Percentiles rank a stretch among this genome's conserved stretches.
phyloP scores from a whole-genome alignment of 345 rosid species.

The Gossypium rotundifolium region DNA sequence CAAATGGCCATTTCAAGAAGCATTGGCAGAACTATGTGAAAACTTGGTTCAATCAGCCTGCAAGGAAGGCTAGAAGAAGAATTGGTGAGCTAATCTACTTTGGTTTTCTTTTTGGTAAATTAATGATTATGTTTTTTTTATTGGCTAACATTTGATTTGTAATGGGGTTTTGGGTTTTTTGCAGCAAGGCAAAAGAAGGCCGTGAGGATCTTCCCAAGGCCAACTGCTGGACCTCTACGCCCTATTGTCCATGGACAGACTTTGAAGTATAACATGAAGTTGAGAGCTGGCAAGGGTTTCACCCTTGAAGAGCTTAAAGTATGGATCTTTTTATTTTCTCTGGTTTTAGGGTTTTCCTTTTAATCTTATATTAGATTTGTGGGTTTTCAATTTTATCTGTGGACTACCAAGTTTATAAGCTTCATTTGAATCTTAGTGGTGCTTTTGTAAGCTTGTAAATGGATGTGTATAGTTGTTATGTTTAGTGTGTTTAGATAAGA shows the following conservation, averaged over 20 bases:
- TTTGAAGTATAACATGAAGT: background rate
- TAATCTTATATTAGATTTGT: background rate
- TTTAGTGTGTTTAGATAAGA: background rate
- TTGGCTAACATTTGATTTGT: background rate
- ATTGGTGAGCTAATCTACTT: background rate
- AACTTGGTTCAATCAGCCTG: background rate
- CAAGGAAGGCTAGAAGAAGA: constrained; percentile 2
- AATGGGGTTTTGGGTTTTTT: background rate
- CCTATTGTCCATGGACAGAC: background rate
- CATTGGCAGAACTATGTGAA: background rate
- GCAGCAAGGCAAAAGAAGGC: constrained; percentile 1
- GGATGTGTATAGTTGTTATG: background rate
- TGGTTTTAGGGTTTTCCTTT: background rate
- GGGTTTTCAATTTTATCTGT: background rate
- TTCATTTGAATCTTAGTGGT: background rate
- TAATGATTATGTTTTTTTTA: background rate
- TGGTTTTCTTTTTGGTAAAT: background rate
- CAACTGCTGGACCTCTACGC: background rate
- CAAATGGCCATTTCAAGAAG: background rate
- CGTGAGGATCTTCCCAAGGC: background rate
- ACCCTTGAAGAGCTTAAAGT: background rate
- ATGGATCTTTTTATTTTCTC: background rate
- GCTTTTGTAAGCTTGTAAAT: background rate
- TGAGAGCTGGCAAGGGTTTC: background rate
- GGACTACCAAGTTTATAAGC: background rate